Base-by-base conservation (phyloP, 495 filamentous ascomycete species). In the Viridothelium virens region DNA sequence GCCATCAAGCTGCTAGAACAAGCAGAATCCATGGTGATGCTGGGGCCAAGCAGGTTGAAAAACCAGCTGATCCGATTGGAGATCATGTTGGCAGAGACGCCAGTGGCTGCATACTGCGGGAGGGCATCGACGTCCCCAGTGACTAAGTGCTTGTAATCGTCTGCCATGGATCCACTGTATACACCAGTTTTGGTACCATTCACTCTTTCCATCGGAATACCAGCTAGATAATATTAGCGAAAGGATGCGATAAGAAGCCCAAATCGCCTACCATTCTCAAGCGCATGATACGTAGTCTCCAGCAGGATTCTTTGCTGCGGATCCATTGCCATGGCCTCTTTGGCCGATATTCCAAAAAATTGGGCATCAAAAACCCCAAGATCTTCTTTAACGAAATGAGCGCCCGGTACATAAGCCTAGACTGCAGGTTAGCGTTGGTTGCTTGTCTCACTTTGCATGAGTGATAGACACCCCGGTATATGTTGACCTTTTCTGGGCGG, bases 1-100 rank as follows among this genome's bases (percentile, higher is more conserved):
- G 80, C 81, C 0, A 81, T 68, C 33, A 86, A 71, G 65, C 80
- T 81, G 2, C 79, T 77, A 0, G 80, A 83, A 65, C 85, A 86
- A 5, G 80, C 84, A 0, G 82, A 83, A 66, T 81, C 81, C 34
- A 85, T 71, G 7, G 77, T 76, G 63, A 80, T 74, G 63, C 78
- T 80, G 3, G 79, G 75, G 0, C 82, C 83, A 38, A 71, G 71
- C 12, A 82, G 75, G 63, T 83, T 76, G 62, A 75, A 82, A 69
- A 81, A 82, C 37, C 76, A 79, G 10, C 79, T 78, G 7, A 85
- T 71, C 0, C 82, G 77, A 66, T 83, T 84, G 4, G 82, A 76
- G 37, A 82, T 68, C 46, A 84, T 80, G 2, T 66, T 73, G 41
- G 71, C 74, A 11, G 39, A 10, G 6, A 14, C 25, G 1, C 63